Conservation (phyloP, 176 grass and related monocot genomes). For the Dactylis glomerata region DNA sequence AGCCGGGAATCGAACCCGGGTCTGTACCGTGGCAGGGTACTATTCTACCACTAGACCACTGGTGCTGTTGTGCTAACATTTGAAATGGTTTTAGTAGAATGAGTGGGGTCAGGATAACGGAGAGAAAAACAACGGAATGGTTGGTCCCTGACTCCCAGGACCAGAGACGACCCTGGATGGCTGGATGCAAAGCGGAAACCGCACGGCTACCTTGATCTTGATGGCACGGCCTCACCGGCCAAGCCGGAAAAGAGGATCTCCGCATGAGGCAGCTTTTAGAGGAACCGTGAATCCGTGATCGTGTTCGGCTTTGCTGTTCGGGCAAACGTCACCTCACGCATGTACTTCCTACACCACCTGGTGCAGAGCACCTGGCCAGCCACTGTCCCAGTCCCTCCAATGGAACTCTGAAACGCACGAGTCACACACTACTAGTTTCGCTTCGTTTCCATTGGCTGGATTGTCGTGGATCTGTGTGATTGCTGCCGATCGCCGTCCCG, state of each 20-base stretch:
- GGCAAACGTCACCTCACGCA: not conserved
- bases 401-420: not conserved
- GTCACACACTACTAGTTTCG: not conserved
- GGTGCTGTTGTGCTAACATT: not conserved
- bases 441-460: too few relatives aligned
- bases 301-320: not conserved
- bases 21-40: constrained; percentile 75
- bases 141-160: not conserved
- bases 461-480: too few relatives aligned
- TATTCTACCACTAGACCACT: constrained; percentile 34
- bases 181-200: not conserved
- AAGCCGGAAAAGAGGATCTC: too few relatives aligned
- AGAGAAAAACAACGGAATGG: not conserved
- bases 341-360: not conserved
- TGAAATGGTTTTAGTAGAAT: too few relatives aligned
- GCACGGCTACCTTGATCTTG: not conserved
- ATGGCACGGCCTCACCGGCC: not conserved
- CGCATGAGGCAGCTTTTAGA: not conserved
- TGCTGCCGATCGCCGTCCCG: too few relatives aligned
- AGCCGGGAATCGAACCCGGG: constrained; percentile 57
- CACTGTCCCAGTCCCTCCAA: not conserved
- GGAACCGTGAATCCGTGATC: not conserved
- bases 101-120: too few relatives aligned
- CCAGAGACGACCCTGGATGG: not conserved
- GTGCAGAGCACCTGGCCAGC: not conserved